Evolutionary conservation across 139 green algal genomes (phyloP).

Genomic region (Tetradesmus obliquus): DNA sequence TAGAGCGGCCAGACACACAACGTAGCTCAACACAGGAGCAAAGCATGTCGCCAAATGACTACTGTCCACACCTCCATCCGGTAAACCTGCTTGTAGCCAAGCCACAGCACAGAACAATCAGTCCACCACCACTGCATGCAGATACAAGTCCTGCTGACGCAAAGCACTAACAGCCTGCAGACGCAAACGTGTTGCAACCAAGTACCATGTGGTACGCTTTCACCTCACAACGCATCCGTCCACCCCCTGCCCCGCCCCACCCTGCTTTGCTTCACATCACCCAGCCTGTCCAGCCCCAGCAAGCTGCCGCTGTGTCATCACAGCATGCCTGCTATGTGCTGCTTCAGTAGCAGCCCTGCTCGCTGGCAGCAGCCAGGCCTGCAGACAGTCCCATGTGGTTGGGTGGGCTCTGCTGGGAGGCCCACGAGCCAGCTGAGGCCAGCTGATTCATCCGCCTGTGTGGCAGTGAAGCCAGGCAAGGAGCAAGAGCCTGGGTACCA

Average conservation of each 20-base stretch:
- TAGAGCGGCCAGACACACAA: not conserved
- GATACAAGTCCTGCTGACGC: not conserved
- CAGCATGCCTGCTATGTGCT: not conserved
- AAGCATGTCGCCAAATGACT: not conserved
- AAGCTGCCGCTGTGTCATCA: not conserved
- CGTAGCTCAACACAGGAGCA: not conserved
- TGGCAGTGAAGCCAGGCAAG: not conserved
- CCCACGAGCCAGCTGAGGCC: not conserved
- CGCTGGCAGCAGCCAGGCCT: not conserved
- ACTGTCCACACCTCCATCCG: not conserved
- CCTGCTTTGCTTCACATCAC: not conserved
- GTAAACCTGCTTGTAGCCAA: not conserved
- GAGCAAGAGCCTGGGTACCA: not conserved
- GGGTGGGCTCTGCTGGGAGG: not conserved
- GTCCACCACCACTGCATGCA: not conserved
- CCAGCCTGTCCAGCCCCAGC: not conserved
- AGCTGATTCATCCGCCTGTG: not conserved
- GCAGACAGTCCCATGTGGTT: not conserved
- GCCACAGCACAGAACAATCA: not conserved
- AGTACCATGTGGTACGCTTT: not conserved
- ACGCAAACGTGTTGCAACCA: not conserved
- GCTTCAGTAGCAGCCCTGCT: slow-evolving; percentile 2
- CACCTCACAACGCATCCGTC: not conserved
- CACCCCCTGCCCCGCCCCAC: not conserved
- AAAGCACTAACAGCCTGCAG: not conserved